Conservation (phyloP, 2,329 filamentous ascomycete species). For the Podosphaera fusca region DNA sequence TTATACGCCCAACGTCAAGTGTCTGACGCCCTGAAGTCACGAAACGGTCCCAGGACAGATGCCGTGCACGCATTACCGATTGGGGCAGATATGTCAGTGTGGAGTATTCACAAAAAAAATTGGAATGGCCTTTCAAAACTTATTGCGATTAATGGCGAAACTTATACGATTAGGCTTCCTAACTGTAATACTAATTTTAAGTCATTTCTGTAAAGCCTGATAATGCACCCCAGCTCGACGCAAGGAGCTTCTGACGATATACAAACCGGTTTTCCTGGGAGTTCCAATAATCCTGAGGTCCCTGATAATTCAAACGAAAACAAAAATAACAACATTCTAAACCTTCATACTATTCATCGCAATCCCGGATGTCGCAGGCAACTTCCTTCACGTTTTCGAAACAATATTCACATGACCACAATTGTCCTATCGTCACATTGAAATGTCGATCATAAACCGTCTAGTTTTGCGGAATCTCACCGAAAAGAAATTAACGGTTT, state of each 20-base stretch:
- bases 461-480: neutral
- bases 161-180: neutral
- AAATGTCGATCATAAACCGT: neutral
- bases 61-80: neutral
- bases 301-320: too few species aligned
- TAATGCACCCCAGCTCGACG: neutral
- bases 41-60: neutral
- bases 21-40: neutral
- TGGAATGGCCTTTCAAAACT: neutral
- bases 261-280: neutral
- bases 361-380: neutral
- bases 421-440: neutral
- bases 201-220: neutral
- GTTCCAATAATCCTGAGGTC: too few species aligned
- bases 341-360: neutral
- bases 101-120: conserved; percentile 1
- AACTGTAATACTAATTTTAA: neutral
- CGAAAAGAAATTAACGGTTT: neutral
- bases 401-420: neutral
- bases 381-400: neutral
- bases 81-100: conserved; percentile 1
- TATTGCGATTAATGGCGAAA: neutral
- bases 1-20: conserved; percentile 1
- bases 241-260: neutral
- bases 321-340: neutral